Evolutionary conservation across 1,284 basidiomycete genomes (phyloP).

Genomic region (Taiwanofungus camphoratus): DNA sequence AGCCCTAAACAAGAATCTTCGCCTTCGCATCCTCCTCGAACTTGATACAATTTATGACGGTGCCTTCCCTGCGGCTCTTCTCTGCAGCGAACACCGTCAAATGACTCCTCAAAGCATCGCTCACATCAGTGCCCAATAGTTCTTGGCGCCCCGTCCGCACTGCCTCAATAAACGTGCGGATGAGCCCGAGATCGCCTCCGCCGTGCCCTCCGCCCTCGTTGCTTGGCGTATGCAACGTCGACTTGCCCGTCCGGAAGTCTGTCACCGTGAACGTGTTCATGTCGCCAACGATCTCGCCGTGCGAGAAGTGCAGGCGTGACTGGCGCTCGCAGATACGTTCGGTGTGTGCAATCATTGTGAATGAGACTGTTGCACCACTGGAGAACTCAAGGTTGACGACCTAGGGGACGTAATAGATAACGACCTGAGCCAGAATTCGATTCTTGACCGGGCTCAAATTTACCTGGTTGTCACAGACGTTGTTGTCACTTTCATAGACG

Average conservation of each 20-base stretch:
- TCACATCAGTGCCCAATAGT: constrained; percentile 58
- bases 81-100: constrained; percentile 84
- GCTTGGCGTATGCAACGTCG: constrained; percentile 44
- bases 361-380: constrained; percentile 68
- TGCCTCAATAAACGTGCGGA: constrained; percentile 66
- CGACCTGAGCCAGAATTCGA: constrained; percentile 53
- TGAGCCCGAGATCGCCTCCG: constrained; percentile 74
- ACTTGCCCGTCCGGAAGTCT: constrained; percentile 60
- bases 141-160: constrained; percentile 59
- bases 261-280: constrained; percentile 73
- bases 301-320: constrained; percentile 73
- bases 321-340: constrained; percentile 68
- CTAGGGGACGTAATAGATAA: constrained; percentile 29
- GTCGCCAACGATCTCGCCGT: constrained; percentile 81
- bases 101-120: constrained; percentile 72
- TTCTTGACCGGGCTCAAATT: constrained; percentile 18
- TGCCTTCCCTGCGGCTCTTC: constrained; percentile 60
- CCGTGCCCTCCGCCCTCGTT: constrained; percentile 69
- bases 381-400: constrained; percentile 82
- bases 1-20: too few relatives aligned
- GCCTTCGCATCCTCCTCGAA: constrained; percentile 51
- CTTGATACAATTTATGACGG: constrained; percentile 57
- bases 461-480: constrained; percentile 33
- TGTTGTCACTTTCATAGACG: constrained; percentile 78
- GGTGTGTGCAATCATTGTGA: constrained; percentile 80